Percentiles rank a stretch among this genome's conserved stretches.
Conservation (phyloP, 73 alveolate species). For the Paramecium primaurelia region DNA sequence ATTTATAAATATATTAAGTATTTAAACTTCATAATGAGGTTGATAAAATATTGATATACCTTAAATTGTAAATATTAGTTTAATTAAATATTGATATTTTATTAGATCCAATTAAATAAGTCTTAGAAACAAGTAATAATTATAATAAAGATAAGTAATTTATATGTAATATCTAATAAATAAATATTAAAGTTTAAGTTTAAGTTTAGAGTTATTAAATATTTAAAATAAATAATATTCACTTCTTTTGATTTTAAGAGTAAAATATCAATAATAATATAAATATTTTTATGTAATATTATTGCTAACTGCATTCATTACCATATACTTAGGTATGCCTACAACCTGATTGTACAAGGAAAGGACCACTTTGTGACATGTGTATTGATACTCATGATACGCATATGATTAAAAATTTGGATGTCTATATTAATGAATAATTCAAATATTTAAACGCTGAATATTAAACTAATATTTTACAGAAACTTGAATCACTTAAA, state of each 20-base stretch:
- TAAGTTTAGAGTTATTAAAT: background rate
- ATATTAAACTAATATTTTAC: background rate
- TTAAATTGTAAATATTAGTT: background rate
- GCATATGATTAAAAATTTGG: background rate
- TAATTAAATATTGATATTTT: background rate
- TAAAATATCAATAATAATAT: background rate
- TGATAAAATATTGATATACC: background rate
- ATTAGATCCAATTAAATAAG: background rate
- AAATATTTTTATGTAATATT: background rate
- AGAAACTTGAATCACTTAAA: background rate
- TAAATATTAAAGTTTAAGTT: no score
- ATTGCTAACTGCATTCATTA: slow-evolving; percentile 16
- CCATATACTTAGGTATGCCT: background rate
- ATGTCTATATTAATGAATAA: background rate
- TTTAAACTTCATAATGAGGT: background rate
- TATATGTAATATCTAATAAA: background rate
- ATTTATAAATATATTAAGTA: background rate
- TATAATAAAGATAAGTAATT: background rate
- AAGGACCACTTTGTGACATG: slow-evolving; percentile 18
- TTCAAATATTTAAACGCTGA: background rate
- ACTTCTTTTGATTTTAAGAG: background rate
- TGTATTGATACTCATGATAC: background rate
- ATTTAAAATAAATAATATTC: no score
- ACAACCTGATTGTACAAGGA: background rate
- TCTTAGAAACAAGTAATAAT: background rate